A percentile compares a stretch with the other conserved stretches of the same genome.
Evolutionary conservation across 2,329 filamentous ascomycete genomes (phyloP).

Genomic region (Claviceps citrina): DNA sequence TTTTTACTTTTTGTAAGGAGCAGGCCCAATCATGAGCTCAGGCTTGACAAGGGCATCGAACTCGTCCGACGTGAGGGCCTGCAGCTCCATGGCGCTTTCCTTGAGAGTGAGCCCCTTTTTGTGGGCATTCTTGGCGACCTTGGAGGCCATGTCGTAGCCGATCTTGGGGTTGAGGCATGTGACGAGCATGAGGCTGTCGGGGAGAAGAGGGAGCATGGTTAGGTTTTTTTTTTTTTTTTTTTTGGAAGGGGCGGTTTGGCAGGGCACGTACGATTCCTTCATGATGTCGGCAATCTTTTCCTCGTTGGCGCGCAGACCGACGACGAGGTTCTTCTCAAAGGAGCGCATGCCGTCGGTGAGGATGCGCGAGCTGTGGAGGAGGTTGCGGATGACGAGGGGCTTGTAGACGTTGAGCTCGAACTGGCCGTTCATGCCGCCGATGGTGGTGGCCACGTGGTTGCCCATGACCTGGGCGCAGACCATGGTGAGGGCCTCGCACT

Average conservation of each 20-base stretch:
- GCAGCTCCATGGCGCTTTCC: constrained; percentile 82
- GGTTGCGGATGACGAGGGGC: constrained; percentile 86
- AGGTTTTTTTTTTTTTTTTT: not conserved
- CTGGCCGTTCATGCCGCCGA: constrained; percentile 93
- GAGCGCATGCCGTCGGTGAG: constrained; percentile 85
- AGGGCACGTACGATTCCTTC: constrained; percentile 66
- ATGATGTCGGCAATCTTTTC: constrained; percentile 77
- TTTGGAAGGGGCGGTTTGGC: not conserved
- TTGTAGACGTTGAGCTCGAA: constrained; percentile 99
- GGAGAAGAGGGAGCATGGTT: constrained; percentile 3
- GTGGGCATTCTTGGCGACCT: constrained; percentile 96
- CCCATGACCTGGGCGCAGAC: constrained; percentile 95
- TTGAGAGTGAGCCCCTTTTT: constrained; percentile 95
- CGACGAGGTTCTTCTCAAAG: constrained; percentile 86
- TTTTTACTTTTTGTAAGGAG: constrained; percentile 37
- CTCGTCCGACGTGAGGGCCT: constrained; percentile 74
- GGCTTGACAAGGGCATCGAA: constrained; percentile 83
- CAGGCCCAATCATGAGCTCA: constrained; percentile 87
- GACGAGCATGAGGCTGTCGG: constrained; percentile 92
- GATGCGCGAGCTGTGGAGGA: constrained; percentile 81
- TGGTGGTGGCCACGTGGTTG: constrained; percentile 84
- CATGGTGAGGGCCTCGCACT: constrained; percentile 97
- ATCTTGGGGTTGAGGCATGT: constrained; percentile 97
- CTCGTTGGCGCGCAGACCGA: constrained; percentile 82
- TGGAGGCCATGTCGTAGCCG: constrained; percentile 92